A percentile compares a stretch with the other conserved stretches of the same genome.
phyloP scores from a whole-genome alignment of 2,329 filamentous ascomycete species.

The Aspergillus versicolor region DNA sequence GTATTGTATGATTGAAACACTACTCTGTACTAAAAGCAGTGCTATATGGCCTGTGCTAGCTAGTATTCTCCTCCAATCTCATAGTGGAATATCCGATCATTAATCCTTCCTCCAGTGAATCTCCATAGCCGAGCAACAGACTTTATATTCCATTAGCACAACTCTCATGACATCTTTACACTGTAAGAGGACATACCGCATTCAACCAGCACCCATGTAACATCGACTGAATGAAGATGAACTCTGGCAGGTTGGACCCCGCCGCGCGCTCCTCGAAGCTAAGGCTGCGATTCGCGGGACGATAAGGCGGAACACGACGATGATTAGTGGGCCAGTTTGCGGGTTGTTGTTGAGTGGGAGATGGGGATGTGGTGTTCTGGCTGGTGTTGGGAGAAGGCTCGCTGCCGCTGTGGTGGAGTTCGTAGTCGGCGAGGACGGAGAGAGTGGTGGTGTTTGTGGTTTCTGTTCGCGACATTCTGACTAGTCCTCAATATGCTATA shows the following conservation, averaged over 20 bases:
- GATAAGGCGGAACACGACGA: slow-evolving; percentile 48
- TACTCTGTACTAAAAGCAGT: no score
- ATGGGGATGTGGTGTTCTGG: neutral
- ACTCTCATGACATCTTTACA: no score
- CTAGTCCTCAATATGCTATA: neutral
- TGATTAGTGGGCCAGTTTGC: slow-evolving; percentile 50
- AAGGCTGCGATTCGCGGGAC: slow-evolving; percentile 47
- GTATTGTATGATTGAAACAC: no score
- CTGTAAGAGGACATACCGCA: slow-evolving; percentile 24
- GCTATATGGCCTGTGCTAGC: neutral
- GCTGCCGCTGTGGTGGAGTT: slow-evolving; percentile 25
- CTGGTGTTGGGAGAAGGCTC: neutral
- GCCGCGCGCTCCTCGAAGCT: slow-evolving; percentile 44
- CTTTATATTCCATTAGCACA: slow-evolving; percentile 12
- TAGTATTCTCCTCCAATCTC: slow-evolving; percentile 56
- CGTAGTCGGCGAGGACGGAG: slow-evolving; percentile 27
- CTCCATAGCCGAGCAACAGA: slow-evolving; percentile 48
- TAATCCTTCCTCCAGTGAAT: slow-evolving; percentile 50
- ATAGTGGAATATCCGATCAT: slow-evolving; percentile 51
- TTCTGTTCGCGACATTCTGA: slow-evolving; percentile 16
- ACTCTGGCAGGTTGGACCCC: slow-evolving; percentile 46
- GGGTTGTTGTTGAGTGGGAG: slow-evolving; percentile 7
- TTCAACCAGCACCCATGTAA: slow-evolving; percentile 49
- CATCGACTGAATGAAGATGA: slow-evolving; percentile 52
- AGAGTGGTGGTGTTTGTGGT: slow-evolving; percentile 17